Evolutionary conservation across 495 filamentous ascomycete genomes (phyloP), one percentile per base, ranked within the genome.

Genomic region (Durotheca rogersii): DNA sequence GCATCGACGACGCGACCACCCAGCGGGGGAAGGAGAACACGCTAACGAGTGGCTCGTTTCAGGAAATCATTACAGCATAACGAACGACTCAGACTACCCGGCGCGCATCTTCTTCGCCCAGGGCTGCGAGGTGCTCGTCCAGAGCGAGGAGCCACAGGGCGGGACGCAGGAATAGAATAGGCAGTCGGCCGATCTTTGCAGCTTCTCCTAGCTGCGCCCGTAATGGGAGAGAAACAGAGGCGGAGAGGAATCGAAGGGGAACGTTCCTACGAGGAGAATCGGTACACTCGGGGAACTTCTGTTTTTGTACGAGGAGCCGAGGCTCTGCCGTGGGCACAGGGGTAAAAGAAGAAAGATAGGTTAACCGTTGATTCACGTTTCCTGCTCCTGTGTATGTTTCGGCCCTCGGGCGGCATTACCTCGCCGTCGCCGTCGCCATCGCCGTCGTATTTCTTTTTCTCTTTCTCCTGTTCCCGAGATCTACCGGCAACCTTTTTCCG

Each of bases 1-100:
- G n/a, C n/a, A n/a, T n/a, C n/a, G n/a, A n/a, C n/a, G n/a, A n/a
- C n/a, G n/a, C n/a, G n/a, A n/a, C n/a, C n/a, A n/a, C n/a, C n/a
- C 25, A 35, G 27, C 12, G 30, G 7, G 41, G 29, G 58, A 20
- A 14, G 27, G 20, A 21, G 7, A 7, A 7, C 3, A 29, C 39
- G 18, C 56, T 67, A 30, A 66, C 49, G n/a, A 2, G 11, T 5
- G 21, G 9, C 25, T 40, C 5, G 33, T 5, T 15, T 14, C 54
- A 95, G 89, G 88, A 32, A 95, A 94, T 52, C 81, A 87, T 39
- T 95, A 95, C 63, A 85, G 81, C 56, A 91, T 95, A 51, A 70
- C 76, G 30, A 95, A 95, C 60, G 78, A 83, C 17, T 80, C 81
- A 56, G 74, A 80, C 39, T 75, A 72, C 30, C 72, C 79, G n/a